Conservation (phyloP, 371 early-diverging fungal genomes). For the Mucor sp. region DNA sequence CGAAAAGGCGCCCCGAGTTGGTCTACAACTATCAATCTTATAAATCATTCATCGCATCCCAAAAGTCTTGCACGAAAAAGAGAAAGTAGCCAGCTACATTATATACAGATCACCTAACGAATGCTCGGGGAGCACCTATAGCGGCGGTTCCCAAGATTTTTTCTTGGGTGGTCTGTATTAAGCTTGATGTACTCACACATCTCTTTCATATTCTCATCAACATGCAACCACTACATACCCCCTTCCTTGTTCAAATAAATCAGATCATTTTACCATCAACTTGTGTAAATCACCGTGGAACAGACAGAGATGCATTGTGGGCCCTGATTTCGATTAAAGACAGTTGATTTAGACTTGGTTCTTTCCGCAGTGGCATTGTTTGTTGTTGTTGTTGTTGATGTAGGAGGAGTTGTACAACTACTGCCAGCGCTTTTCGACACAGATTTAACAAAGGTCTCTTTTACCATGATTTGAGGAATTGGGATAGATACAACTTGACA, state of each 20-base stretch:
- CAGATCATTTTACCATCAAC: not conserved
- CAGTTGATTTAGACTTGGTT: not conserved
- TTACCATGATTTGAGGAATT: no score
- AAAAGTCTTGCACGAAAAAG: conserved; percentile 5
- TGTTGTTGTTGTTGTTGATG: no score
- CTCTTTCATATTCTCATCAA: not conserved
- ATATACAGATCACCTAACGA: no score
- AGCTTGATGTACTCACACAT: not conserved
- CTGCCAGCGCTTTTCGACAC: not conserved
- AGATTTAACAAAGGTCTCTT: no score
- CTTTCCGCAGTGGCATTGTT: not conserved
- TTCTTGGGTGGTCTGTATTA: no score
- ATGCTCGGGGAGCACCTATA: no score
- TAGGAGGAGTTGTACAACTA: no score
- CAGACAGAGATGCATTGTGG: not conserved
- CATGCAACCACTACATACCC: not conserved
- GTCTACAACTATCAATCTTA: conserved; percentile 37
- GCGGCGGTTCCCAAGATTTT: no score
- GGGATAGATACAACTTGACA: no score
- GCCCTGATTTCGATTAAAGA: not conserved
- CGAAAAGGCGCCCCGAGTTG: conserved; percentile 16
- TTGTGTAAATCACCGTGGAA: no score
- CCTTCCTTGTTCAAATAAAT: not conserved
- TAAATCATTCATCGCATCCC: conserved; percentile 9
- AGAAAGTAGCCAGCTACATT: not conserved